Conservation (phyloP, 2,329 filamentous ascomycete genomes). For the Metarhizium anisopliae region DNA sequence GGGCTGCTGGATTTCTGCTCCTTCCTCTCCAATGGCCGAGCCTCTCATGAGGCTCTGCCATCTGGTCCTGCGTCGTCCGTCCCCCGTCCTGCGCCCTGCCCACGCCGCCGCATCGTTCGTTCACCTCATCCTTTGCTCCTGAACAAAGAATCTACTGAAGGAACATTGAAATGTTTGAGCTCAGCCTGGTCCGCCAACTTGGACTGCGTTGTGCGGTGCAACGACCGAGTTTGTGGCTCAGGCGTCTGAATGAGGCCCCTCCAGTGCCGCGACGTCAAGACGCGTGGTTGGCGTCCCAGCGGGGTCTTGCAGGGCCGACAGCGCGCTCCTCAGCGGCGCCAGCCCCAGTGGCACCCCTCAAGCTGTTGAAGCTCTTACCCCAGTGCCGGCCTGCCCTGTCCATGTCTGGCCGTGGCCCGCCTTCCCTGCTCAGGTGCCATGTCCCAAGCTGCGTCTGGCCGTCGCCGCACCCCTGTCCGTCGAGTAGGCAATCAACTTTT, state of each 20-base stretch:
- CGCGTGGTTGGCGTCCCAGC: neutral
- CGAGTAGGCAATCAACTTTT: neutral
- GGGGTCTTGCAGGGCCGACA: neutral
- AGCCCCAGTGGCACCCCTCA: neutral
- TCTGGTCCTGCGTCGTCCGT: neutral
- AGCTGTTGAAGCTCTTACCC: neutral
- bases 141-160: neutral
- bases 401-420: neutral
- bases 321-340: neutral
- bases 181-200: neutral
- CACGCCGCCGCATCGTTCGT: neutral
- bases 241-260: neutral
- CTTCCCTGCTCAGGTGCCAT: no score
- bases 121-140: neutral
- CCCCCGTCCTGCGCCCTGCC: neutral
- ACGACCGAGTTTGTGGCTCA: neutral
- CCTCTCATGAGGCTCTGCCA: neutral
- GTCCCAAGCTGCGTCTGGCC: neutral
- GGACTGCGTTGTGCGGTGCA: neutral
- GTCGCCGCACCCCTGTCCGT: neutral
- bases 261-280: no score
- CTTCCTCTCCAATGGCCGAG: neutral
- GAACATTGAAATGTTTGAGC: neutral
- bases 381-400: neutral
- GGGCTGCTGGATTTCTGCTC: neutral